Evolutionary conservation across 805 yeast genomes (phyloP), one percentile per base, ranked within the genome.

Genomic region (Millerozyma miso): DNA sequence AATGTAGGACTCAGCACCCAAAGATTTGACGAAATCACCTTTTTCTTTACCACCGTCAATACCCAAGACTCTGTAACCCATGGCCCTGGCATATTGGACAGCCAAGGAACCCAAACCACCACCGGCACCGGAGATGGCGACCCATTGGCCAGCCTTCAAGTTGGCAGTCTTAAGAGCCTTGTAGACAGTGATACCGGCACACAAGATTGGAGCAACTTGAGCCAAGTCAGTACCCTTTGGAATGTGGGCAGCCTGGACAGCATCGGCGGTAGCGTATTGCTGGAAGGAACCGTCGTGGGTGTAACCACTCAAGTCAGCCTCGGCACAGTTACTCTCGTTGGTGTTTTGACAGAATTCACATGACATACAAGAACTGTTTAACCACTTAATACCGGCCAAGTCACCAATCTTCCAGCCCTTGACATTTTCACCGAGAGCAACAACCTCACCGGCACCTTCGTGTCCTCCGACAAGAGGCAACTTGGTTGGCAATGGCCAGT

Each of bases 111-210:
- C 90, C 56, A 83, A 77, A 50, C 89, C 89, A 62, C 89, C 88
- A 56, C 83, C 88, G 42, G 88, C 88, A 65, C 90, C 90, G 45
- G 85, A 78, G 53, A 83, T 68, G 53, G 85, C 84, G 46, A 83
- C 83, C 87, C 87, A 83, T 55, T 84, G 76, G 53, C 89, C 89
- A 46, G 88, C 79, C 46, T 53, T 61, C 58, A 83, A 70, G 44
- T 77, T 77, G 42, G 95, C 86, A 35, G 87, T 83, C 76, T 86
- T 86, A 62, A 87, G 73, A 36, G 95, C 96, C 75, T 86, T 87
- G 82, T 87, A 87, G 45, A 85, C 95, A 33, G 96, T 87, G 65
- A 87, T 81, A 67, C 96, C 96, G 31, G 95, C 96, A 72, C 96
- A 87, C 58, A 88, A 77, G 60, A 87, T 80, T 55, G 96, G 95